These are phyloP conservation scores for Eragrostis nindensis DNA, from an alignment of 176 grass and related monocot species.

Conservation along the genomic window DNA sequence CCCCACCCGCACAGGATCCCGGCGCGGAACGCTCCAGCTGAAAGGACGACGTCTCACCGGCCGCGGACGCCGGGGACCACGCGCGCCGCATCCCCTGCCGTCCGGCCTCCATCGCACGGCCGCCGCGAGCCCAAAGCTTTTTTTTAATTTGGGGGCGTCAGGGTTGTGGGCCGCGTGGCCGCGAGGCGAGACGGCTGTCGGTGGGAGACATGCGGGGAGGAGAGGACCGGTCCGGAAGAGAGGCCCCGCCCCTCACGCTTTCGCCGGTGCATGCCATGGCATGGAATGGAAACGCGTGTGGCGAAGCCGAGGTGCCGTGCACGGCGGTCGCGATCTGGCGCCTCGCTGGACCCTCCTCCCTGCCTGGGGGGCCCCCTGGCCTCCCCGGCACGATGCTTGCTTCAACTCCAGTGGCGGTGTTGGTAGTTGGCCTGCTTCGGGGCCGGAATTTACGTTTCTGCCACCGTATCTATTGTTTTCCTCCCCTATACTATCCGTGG, in stretches of 20 bases:
- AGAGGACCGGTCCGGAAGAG: no score
- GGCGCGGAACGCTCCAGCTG: not conserved
- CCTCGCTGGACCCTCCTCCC: no score
- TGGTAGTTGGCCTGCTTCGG: no score
- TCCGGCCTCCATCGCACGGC: not conserved
- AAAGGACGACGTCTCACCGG: conserved; percentile 4
- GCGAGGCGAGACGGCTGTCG: not conserved
- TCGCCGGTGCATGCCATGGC: not conserved
- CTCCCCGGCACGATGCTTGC: no score
- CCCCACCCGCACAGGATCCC: not conserved
- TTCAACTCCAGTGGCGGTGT: no score
- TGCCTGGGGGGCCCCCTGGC: no score
- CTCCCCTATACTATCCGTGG: not conserved
- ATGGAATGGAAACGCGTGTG: not conserved
- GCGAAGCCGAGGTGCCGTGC: not conserved
- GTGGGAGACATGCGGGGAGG: not conserved
- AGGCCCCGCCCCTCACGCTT: not conserved
- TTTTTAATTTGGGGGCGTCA: not conserved
- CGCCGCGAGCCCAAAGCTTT: not conserved
- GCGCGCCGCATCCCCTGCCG: not conserved
- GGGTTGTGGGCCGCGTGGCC: not conserved
- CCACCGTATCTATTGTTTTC: not conserved
- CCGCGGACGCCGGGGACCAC: not conserved
- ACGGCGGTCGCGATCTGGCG: not conserved
- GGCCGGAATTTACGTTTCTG: not conserved